Base-by-base conservation (phyloP, 1,284 basidiomycete species). In the Apiotrichum domesticum region DNA sequence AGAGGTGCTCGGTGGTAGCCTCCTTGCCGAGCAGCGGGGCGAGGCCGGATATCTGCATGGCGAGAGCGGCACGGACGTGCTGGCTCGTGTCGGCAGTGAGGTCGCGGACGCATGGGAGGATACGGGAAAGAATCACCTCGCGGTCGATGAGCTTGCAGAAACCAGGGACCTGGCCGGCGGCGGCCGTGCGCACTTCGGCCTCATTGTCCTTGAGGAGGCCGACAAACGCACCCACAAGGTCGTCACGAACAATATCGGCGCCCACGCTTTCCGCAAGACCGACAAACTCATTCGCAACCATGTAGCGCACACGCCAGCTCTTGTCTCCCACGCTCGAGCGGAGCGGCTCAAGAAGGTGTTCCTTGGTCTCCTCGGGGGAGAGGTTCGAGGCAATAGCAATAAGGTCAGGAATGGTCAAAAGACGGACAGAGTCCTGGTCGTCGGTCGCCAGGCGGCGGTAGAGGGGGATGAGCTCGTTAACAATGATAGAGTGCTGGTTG, bases 301-400 rank as follows among this genome's bases (percentile, higher is more conserved):
- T 98, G 78, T 98, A 99, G 69, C 96, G 83, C 52, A 99, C 96
- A 67, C 96, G 82, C 96, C 96, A 99, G 75, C 92, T 95, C 82
- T 97, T 97, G 78, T 99, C 96, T 33, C 85, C 82, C 53, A 96
- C 88, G 66, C 87, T 87, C 65, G 88, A 82, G 71, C 90, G 84
- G 75, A 98, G 88, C 70, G 90, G 87, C 63, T 88, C 87, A 59
- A 96, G 80, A 10, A 98, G 80, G 65, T 97, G 88, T 62, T 90
- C 88, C 77, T 95, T 95, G 52, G 93, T 87, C 78, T 98, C 94
- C 15, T 85, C 80, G 35, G 91, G 85, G 35, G 85, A 81, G 60
- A 99, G 83, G 61, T 87, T 85, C 68, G 88, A 82, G 35, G 91
- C 90, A 70, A 98, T 89, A 50, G 88, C 87, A 71, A 98, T 98